Conservation (phyloP, 495 filamentous ascomycete genomes). For the Penicillium paradoxum region DNA sequence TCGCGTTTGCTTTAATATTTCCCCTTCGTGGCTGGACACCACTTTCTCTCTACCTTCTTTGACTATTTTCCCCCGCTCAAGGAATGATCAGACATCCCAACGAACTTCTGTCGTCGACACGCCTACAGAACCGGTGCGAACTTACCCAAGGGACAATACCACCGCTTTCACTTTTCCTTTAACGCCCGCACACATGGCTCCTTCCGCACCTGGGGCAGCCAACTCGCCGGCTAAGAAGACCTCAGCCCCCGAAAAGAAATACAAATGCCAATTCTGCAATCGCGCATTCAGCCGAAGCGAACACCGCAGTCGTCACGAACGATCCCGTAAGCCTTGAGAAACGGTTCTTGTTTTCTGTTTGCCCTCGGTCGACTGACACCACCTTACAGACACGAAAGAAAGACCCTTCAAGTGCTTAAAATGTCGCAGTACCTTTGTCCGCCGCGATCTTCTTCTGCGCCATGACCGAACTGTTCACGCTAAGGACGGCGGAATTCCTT, state of each 20-base stretch:
- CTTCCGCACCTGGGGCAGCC: constrained; percentile 60
- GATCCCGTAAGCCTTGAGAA: constrained; percentile 76
- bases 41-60: constrained; percentile 30
- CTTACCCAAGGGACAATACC: constrained; percentile 49
- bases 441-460: constrained; percentile 90
- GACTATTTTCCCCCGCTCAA: constrained; percentile 32
- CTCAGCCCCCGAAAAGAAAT: constrained; percentile 84
- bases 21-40: constrained; percentile 48
- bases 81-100: constrained; percentile 49
- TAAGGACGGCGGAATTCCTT: constrained; percentile 93
- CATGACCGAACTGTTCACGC: constrained; percentile 98
- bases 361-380: constrained; percentile 12
- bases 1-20: constrained; percentile 35
- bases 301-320: constrained; percentile 93
- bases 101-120: constrained; percentile 44
- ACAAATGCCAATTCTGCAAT: constrained; percentile 99
- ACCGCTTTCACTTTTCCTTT: constrained; percentile 37
- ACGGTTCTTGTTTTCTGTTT: not conserved
- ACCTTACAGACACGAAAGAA: constrained; percentile 83
- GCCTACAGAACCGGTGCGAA: constrained; percentile 49
- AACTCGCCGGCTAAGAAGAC: constrained; percentile 54
- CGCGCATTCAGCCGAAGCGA: constrained; percentile 96
- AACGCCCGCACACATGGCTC: constrained; percentile 45
- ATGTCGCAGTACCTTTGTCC: constrained; percentile 97
- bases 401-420: constrained; percentile 97